phyloP scores from a whole-genome alignment of 306 rosid species.

The Fragaria iinumae region DNA sequence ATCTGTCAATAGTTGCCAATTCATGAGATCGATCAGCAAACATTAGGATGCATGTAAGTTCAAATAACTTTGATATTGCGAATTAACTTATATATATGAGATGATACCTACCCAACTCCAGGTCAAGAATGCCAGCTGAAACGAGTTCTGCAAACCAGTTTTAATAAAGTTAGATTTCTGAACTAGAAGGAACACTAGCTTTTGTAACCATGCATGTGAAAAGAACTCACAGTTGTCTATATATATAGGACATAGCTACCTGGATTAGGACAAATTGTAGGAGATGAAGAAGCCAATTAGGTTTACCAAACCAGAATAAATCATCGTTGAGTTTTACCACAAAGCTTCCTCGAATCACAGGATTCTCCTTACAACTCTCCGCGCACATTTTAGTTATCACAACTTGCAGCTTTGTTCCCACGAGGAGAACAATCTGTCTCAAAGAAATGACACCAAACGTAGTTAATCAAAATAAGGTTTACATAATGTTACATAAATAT shows the following conservation, averaged over 20 bases:
- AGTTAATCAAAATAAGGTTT: not conserved
- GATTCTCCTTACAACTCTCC: conserved; percentile 44
- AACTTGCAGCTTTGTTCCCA: conserved; percentile 61
- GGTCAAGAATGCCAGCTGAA: conserved; percentile 71
- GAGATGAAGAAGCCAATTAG: conserved; percentile 57
- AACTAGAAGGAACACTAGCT: not conserved
- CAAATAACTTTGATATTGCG: not conserved
- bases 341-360: conserved; percentile 49
- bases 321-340: conserved; percentile 53
- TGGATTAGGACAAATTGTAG: conserved; percentile 57
- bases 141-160: conserved; percentile 49
- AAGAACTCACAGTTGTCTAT: not conserved
- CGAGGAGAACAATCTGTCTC: conserved; percentile 51
- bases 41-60: not conserved
- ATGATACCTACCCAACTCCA: conserved; percentile 70
- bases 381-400: conserved; percentile 59
- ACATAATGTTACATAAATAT: not conserved
- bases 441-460: not conserved
- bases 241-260: conserved; percentile 26
- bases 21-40: conserved; percentile 13
- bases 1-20: conserved; percentile 41
- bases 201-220: not conserved
- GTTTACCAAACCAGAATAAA: conserved; percentile 58
- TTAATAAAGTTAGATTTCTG: not conserved
- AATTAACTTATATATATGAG: not conserved